Base-by-base conservation (phyloP, 371 early-diverging fungal species). In the Apophysomyces trapeziformis region DNA sequence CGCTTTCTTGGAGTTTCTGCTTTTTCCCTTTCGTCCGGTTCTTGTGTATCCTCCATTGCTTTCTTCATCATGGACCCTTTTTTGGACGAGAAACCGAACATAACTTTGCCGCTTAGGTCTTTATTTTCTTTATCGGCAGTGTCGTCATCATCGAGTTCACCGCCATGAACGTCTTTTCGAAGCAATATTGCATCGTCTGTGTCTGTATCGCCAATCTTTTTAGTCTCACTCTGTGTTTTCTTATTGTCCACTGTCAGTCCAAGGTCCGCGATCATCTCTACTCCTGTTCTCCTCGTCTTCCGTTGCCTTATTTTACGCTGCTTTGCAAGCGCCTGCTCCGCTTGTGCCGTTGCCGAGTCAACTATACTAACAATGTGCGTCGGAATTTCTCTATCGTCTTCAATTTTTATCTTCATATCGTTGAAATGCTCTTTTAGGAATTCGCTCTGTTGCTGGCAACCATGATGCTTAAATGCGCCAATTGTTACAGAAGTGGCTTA, bases 351-450 rank as follows among this genome's bases (percentile, higher is more conserved):
- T 57, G 73, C 68, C 1, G 39, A 16, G 35, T 73, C 68, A 13
- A 86, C 83, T 7, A 45, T 66, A 21, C 74, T 76, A 39, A 72
- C 72, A 71, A 87, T 85, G 60, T 86, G 86, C 1, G 71, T 66
- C 9, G 80, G 77, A 44, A 86, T 86, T 63, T 83, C 85, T 37
- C 84, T 80, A 64, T 85, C 73, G 41, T 65, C 69, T 57, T 81
- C 77, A 61, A 54, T 50, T 35, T 56, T 68, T 16, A 50, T 50
- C 11, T 50, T 85, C 82, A 43, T 50, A 5, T 9, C 21, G 5
- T 16, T 21, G 4, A 2, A 16, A 50, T 5, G 54, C 21, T 13
- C 41, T 41, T 41, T 41, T 8, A 41, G 13, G 41, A 26, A 26
- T 26, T 26, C 41, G 41, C 41, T 5, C 41, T 41, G 11, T 41